Evolutionary conservation across 2,329 filamentous ascomycete species (phyloP).

Genomic region (Emmonsiellopsis sp.): DNA sequence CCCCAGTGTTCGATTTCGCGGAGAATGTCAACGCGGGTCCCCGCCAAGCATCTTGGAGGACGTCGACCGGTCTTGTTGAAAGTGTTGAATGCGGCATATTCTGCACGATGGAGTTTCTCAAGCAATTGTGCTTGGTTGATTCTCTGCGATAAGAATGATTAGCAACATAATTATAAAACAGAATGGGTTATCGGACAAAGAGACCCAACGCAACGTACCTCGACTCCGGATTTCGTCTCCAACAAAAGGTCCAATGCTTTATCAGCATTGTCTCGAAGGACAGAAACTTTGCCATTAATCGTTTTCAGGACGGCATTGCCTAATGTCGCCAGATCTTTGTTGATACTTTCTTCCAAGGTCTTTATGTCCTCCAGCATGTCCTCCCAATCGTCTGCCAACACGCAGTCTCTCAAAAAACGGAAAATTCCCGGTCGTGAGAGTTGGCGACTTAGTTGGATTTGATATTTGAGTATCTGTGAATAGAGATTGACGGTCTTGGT

Average conservation of each 20-base stretch:
- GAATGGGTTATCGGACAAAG: not conserved
- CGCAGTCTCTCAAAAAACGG: not conserved
- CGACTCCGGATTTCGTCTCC: not conserved
- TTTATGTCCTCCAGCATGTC: not conserved
- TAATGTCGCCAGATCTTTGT: not conserved
- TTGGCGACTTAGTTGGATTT: not conserved
- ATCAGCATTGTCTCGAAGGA: not conserved
- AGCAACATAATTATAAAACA: not conserved
- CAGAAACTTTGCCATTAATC: not conserved
- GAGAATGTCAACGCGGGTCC: slow-evolving; percentile 16
- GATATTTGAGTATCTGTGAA: not conserved
- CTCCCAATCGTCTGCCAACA: slow-evolving; percentile 1
- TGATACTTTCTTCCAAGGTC: not conserved
- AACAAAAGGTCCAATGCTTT: not conserved
- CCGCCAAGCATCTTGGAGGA: slow-evolving; percentile 11
- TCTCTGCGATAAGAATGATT: not conserved
- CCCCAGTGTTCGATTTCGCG: slow-evolving; percentile 15
- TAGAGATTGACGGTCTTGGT: not conserved
- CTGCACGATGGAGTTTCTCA: not conserved
- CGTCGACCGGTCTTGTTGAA: slow-evolving; percentile 1
- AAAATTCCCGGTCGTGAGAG: not conserved
- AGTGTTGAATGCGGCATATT: not conserved
- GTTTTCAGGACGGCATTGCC: not conserved
- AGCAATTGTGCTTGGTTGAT: not conserved
- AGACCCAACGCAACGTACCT: not conserved